Evolutionary conservation across 176 grass and related monocot species (phyloP), one percentile per base, ranked within the genome.

Genomic region (Oryza rufipogon): DNA sequence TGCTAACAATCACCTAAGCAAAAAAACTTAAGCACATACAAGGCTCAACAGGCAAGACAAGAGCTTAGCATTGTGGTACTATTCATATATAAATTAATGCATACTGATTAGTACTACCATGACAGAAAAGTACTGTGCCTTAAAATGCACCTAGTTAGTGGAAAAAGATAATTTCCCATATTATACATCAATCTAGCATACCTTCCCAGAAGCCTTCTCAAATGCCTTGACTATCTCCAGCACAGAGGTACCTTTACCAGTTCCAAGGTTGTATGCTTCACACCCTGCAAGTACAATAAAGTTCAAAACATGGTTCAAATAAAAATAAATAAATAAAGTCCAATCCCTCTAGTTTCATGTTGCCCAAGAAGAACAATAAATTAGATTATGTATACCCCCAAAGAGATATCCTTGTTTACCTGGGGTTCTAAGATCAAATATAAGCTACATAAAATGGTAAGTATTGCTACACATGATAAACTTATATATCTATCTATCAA

Each of bases 161-260:
- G 46, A 47, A 70, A 17, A 61, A 46, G 39, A 70, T 44, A n/a
- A 32, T 60, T 77, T 70, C 6, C 2, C 16, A 32, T 45, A 68
- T 42, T 68, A 76, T 42, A 58, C 15, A 71, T 22, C 38, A 84
- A 84, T 75, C 69, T 80, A 82, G 14, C 10, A 80, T 76, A 98
- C 96, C 93, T 99, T 96, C 68, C 91, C 96, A 66, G 90, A 99
- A 89, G 93, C 91, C 88, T 94, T 96, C 82, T 96, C 96, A 66
- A 99, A 99, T 87, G 93, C 93, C 85, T 83, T 84, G 49, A 99
- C 93, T 85, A 99, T 99, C 86, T 99, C 93, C 83, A 99, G 73
- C 13, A 99, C 96, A 33, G 96, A 94, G 32, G 96, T 99, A 33
- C 93, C 96, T 54, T 92, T 96, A 84, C 96, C 96, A 16, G 91